These are phyloP conservation scores for Phytophthora brassicae DNA, from an alignment of 352 stramenopile species.

Conservation along the genomic window DNA sequence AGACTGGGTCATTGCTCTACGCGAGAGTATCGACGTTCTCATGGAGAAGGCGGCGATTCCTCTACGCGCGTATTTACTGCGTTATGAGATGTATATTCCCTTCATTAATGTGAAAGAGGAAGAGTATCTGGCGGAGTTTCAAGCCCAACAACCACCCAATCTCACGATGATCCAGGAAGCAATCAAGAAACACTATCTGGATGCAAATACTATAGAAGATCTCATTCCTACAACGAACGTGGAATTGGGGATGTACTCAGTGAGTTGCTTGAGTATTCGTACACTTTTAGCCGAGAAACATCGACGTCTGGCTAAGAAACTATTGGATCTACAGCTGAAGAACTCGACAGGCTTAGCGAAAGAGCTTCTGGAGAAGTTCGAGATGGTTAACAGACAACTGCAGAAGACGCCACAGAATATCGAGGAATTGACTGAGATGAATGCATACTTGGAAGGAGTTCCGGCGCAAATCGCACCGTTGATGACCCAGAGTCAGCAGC, in stretches of 20 bases:
- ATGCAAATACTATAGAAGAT: slow-evolving; percentile 59
- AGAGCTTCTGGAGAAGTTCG: slow-evolving; percentile 80
- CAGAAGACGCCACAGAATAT: slow-evolving; percentile 91
- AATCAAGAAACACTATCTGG: slow-evolving; percentile 79
- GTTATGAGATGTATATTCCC: slow-evolving; percentile 82
- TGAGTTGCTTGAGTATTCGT: slow-evolving; percentile 72
- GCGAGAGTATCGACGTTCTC: slow-evolving; percentile 51
- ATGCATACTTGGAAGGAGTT: slow-evolving; percentile 79
- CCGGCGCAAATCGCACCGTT: slow-evolving; percentile 60
- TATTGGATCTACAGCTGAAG: slow-evolving; percentile 73
- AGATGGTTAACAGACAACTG: slow-evolving; percentile 82
- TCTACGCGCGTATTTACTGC: slow-evolving; percentile 74
- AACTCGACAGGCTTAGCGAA: slow-evolving; percentile 77
- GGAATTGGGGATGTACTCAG: slow-evolving; percentile 82
- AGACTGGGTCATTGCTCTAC: slow-evolving; percentile 75
- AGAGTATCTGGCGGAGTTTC: slow-evolving; percentile 73
- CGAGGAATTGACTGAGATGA: slow-evolving; percentile 90
- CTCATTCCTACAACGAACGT: slow-evolving; percentile 60
- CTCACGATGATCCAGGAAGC: slow-evolving; percentile 66
- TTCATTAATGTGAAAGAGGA: slow-evolving; percentile 93
- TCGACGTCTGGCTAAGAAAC: slow-evolving; percentile 65
- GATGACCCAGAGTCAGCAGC: slow-evolving; percentile 69
- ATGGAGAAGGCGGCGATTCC: slow-evolving; percentile 64
- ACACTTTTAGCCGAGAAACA: slow-evolving; percentile 80
- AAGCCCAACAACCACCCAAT: slow-evolving; percentile 74